Conservation (phyloP, 2,329 filamentous ascomycete species). For the Penicillium sumatraense region DNA sequence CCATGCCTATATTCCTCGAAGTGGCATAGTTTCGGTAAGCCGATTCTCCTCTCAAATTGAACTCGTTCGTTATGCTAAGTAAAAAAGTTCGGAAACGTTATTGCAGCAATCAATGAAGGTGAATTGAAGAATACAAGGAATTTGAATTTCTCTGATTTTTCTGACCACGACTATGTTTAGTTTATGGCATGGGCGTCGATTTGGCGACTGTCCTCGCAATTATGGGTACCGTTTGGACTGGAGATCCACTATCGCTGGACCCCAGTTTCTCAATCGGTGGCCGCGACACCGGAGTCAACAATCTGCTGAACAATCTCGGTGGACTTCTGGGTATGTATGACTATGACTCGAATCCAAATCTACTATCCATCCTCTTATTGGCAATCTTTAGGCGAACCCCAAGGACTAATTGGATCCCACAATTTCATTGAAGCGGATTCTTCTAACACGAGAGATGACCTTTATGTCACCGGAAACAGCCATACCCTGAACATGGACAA, state of each 20-base stretch:
- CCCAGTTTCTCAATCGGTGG: slow-evolving; percentile 60
- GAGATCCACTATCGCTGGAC: slow-evolving; percentile 55
- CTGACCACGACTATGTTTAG: slow-evolving; percentile 28
- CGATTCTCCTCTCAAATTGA: rapidly evolving
- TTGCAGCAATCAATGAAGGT: slow-evolving; percentile 42
- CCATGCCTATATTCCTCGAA: slow-evolving; percentile 48
- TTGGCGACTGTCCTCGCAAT: slow-evolving; percentile 48
- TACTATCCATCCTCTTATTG: no score
- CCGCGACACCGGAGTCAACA: slow-evolving; percentile 41
- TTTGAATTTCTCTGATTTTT: no score
- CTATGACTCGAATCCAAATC: no score
- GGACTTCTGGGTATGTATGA: slow-evolving; percentile 46
- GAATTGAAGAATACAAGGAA: no score
- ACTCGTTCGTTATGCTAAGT: slow-evolving; percentile 3
- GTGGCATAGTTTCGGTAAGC: slow-evolving; percentile 41
- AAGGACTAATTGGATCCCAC: slow-evolving; percentile 57
- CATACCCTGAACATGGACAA: slow-evolving; percentile 57
- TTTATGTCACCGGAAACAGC: slow-evolving; percentile 57
- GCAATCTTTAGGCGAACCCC: slow-evolving; percentile 46
- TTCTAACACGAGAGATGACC: slow-evolving; percentile 57
- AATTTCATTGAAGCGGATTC: slow-evolving; percentile 61
- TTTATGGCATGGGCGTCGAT: slow-evolving; percentile 56
- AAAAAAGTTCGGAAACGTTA: slow-evolving; percentile 36
- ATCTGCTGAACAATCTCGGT: slow-evolving; percentile 49
- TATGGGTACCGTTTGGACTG: slow-evolving; percentile 54